These are phyloP conservation scores for Xylaria hypoxylon DNA, from an alignment of 2,329 filamentous ascomycete species.

Conservation along the genomic window DNA sequence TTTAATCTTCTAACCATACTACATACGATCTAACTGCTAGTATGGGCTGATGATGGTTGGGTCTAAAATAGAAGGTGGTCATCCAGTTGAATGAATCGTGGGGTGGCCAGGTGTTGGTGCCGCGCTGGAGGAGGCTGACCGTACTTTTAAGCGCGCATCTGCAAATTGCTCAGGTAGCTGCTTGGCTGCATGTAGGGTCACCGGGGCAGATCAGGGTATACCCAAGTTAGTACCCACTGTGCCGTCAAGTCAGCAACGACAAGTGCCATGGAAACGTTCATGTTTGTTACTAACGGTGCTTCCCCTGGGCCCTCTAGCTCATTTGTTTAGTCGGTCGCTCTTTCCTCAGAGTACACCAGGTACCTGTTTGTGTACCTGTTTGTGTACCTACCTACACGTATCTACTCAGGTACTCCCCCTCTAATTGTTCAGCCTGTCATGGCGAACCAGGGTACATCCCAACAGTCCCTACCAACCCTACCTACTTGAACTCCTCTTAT, in stretches of 20 bases:
- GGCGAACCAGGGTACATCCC: constrained; percentile 26
- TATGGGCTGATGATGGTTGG: too few species aligned
- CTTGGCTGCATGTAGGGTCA: constrained; percentile 19
- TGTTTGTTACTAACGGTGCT: constrained; percentile 19
- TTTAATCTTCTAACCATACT: too few species aligned
- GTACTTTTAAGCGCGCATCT: constrained; percentile 30
- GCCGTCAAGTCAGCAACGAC: constrained; percentile 12
- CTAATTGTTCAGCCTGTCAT: constrained; percentile 9
- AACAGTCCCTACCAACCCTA: constrained; percentile 23
- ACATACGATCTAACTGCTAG: too few species aligned
- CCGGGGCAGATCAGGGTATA: constrained; percentile 1
- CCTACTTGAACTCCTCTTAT: constrained; percentile 24
- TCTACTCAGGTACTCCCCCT: background rate
- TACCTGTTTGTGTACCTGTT: background rate
- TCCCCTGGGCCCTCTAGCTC: constrained; percentile 8
- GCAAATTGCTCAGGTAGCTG: constrained; percentile 26
- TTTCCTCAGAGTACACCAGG: background rate
- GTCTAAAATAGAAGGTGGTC: too few species aligned
- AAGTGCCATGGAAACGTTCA: constrained; percentile 8
- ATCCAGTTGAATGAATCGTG: constrained; percentile 27
- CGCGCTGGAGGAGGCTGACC: constrained; percentile 14
- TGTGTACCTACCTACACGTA: background rate
- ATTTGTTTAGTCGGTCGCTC: constrained; percentile 18
- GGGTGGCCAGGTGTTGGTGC: constrained; percentile 16
- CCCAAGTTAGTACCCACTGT: constrained; percentile 2